Conservation (phyloP, 2,329 filamentous ascomycete genomes). For the Cercospora sp. region DNA sequence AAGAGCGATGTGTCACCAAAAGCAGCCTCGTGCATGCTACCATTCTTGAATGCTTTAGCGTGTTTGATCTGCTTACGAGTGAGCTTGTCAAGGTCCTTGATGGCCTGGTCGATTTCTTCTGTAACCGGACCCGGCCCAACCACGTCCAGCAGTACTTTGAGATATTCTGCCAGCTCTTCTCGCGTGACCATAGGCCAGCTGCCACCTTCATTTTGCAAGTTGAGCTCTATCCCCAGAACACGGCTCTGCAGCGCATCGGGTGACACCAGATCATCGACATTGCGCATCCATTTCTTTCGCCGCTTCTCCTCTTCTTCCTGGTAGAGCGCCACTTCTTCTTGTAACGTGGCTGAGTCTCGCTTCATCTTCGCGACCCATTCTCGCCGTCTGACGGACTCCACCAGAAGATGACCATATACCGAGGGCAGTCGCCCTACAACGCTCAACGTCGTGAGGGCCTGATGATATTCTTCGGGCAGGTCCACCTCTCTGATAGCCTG, state of each 20-base stretch:
- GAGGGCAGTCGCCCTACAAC: constrained; percentile 80
- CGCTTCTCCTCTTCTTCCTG: constrained; percentile 90
- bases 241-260: constrained; percentile 63
- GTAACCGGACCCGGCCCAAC: constrained; percentile 66
- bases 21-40: constrained; percentile 87
- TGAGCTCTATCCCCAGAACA: constrained; percentile 79
- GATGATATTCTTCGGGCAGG: constrained; percentile 71
- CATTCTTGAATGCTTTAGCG: constrained; percentile 92
- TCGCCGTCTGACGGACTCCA: constrained; percentile 79
- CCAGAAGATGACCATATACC: constrained; percentile 84
- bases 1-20: constrained; percentile 84
- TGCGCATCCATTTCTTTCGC: constrained; percentile 86
- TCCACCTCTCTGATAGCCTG: constrained; percentile 69
- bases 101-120: constrained; percentile 71
- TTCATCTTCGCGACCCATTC: constrained; percentile 94
- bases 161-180: constrained; percentile 73
- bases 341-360: constrained; percentile 78
- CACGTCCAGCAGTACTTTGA: constrained; percentile 64
- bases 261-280: constrained; percentile 72
- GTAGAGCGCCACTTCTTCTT: constrained; percentile 88
- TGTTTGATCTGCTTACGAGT: constrained; percentile 84
- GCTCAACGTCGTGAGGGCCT: constrained; percentile 77
- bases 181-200: constrained; percentile 77
- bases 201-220: constrained; percentile 74
- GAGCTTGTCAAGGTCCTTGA: constrained; percentile 76